Evolutionary conservation across 2,329 filamentous ascomycete species (phyloP).

Genomic region (Zasmidium citrigriseum): DNA sequence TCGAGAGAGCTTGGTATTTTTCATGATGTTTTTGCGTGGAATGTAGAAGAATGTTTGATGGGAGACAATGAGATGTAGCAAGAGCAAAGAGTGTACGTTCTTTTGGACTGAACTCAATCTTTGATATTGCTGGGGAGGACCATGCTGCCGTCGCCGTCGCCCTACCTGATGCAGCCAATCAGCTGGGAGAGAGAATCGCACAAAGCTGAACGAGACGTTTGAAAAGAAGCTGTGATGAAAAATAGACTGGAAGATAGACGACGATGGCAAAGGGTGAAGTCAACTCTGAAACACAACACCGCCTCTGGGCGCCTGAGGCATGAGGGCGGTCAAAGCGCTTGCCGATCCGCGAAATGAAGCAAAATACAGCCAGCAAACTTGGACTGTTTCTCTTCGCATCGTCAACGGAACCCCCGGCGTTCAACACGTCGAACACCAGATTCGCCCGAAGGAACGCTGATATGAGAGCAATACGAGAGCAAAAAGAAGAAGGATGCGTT

Average conservation of each 20-base stretch:
- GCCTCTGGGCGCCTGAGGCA: not conserved
- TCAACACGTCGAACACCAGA: too few species aligned
- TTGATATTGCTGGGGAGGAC: not conserved
- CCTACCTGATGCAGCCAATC: not conserved
- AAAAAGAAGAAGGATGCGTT: not conserved
- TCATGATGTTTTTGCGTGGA: not conserved
- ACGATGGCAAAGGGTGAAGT: not conserved
- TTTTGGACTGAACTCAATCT: not conserved
- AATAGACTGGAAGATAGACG: not conserved
- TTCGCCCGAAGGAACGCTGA: too few species aligned
- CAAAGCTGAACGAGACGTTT: not conserved
- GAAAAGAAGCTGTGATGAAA: not conserved
- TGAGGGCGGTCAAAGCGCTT: not conserved
- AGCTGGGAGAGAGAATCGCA: not conserved
- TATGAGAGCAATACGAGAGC: too few species aligned
- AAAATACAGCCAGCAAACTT: not conserved
- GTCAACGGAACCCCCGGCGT: too few species aligned
- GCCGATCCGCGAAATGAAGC: not conserved
- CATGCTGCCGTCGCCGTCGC: not conserved
- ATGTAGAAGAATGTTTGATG: not conserved
- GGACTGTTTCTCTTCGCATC: not conserved
- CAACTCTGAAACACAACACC: not conserved
- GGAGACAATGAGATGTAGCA: not conserved
- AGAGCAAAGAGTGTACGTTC: not conserved
- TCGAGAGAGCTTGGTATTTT: constrained; percentile 2